Base-by-base conservation (phyloP, 148 eudicot species). In the Amaranthus cruentus region DNA sequence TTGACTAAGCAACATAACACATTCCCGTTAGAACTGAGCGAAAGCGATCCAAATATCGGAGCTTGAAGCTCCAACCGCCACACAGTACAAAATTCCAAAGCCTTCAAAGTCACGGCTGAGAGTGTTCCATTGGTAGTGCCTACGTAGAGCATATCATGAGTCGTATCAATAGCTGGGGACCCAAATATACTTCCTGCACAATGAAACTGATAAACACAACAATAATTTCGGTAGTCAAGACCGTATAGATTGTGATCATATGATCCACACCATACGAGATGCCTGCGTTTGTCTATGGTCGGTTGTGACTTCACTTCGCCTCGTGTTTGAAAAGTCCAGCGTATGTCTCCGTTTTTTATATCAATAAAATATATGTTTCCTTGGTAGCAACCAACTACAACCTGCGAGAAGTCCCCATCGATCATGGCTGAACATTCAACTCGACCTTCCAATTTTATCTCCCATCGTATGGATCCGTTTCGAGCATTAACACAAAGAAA, bases 201-300 rank as follows among this genome's bases (percentile, higher is more conserved):
- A 49, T 77, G 81, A 71, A 89, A 75, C 78, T 83, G 80, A 82
- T 82, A 85, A 66, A 85, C 82, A 71, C 91, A 91, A 68, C 82
- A 75, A 73, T 94, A 79, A 68, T 72, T 81, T 76, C 77, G 70
- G 77, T 94, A 94, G 81, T 94, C 93, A 68, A 94, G 89, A 76
- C 84, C 98, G 73, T 94, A 94, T 10, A 91, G 80, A 70, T 81
- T 84, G 72, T 87, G 96, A 73, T 94, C 97, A 62, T 94, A 85
- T 58, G 98, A 94, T 65, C 98, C 98, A 79, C 98, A 94, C 97
- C 98, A 93, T 70, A 93, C 82, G 77, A 91, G 86, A 73, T 89
- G 77, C 84, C 97, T 83, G 78, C 78, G 46, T 70, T 77, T 81
- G 79, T 93, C 97, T 57, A 88, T 80, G 72, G 84, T 66, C 7